Evolutionary conservation across 768 basidiomycete genomes (phyloP), one percentile per base, ranked within the genome.

Genomic region (Boletus vinaceobasis): DNA sequence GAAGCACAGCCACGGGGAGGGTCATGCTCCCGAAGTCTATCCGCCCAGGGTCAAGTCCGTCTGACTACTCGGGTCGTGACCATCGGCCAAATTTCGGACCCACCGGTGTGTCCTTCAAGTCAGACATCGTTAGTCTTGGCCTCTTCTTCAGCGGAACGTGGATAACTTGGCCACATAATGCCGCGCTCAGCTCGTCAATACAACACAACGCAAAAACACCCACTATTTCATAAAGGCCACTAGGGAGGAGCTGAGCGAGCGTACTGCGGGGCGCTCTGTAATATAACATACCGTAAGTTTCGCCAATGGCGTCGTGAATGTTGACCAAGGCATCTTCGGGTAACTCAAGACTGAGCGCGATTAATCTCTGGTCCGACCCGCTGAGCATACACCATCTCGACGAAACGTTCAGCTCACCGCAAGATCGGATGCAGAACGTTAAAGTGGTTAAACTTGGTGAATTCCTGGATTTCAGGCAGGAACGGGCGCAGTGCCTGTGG

Each of bases 191-290:
- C 1, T 4, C 14, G n/a, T 8, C 35, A 15, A 10, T 21, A 26
- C n/a, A 17, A 33, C 19, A 40, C 8, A 10, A n/a, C 38, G 4
- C 23, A 4, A 23, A n/a, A 23, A 43, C 3, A 58, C 80, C 14
- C 26, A 83, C 83, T 86, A 86, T 71, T 86, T 85, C 82, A 85
- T 85, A 65, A 80, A 84, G 43, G 84, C 75, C 7, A 80, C 84
- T 85, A 50, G 32, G 15, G 19, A 31, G 14, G 4, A n/a, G 31
- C 31, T 57, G 26, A 54, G 56, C 14, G 14, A 44, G 11, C 26
- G 5, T 13, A 36, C 2, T 23, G 4, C 9, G 37, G 21, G 9
- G 13, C 5, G 15, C 8, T 29, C 1, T n/a, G n/a, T n/a, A n/a
- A n/a, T n/a, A n/a, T 7, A 27, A 62, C 67, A 21, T 55, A 79